phyloP scores from a whole-genome alignment of 2,329 filamentous ascomycete species.

The Penicillium sp. region DNA sequence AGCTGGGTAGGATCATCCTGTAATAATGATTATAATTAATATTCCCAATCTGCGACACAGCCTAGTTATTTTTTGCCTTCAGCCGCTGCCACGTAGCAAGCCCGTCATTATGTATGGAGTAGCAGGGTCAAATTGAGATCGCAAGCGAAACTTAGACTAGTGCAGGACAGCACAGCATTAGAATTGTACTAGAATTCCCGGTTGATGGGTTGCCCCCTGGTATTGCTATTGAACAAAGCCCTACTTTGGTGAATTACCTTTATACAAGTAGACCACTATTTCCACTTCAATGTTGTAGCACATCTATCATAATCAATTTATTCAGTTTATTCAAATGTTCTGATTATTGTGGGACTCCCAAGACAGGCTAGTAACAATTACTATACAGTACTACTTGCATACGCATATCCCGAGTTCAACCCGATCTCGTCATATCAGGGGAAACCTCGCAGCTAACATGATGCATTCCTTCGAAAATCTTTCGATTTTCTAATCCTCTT shows the following conservation, averaged over 20 bases:
- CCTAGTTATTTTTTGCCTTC: not conserved
- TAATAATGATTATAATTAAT: not conserved
- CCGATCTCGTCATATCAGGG: constrained; percentile 15
- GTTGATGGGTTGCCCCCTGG: not conserved
- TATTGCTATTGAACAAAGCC: not conserved
- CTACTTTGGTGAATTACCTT: not conserved
- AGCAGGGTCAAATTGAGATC: not conserved
- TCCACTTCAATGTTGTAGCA: not conserved
- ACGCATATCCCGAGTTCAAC: not conserved
- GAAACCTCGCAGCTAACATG: constrained; percentile 7
- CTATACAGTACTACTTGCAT: not conserved
- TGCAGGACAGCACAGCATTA: not conserved
- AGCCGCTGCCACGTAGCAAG: constrained; percentile 15
- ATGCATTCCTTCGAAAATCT: not conserved
- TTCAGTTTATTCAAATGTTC: not conserved
- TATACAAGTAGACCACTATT: not conserved
- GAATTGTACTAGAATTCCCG: not conserved
- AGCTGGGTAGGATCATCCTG: constrained; percentile 4
- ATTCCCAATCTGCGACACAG: not conserved
- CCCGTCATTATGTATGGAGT: not conserved
- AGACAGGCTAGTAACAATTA: constrained; percentile 1
- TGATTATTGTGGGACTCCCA: not conserved
- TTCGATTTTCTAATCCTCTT: not conserved
- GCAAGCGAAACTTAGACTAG: not conserved
- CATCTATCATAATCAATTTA: not conserved